phyloP scores from a whole-genome alignment of 306 rosid genomes.

The Acacia melanoxylon region DNA sequence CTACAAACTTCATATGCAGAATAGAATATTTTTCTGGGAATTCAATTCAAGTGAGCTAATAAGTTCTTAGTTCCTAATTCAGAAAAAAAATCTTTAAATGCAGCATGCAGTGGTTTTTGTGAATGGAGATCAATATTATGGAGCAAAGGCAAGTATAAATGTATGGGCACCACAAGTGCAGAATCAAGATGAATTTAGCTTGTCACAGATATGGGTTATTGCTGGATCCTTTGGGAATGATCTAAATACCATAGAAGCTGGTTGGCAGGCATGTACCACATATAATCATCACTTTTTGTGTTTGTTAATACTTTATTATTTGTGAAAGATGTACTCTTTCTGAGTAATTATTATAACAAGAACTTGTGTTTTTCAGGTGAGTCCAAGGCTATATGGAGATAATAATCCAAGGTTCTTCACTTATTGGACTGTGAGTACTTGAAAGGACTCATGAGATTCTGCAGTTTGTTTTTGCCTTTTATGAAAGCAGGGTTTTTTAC shows the following conservation, averaged over 20 bases:
- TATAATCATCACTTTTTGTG: no score
- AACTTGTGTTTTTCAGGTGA: conserved; percentile 60
- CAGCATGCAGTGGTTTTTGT: conserved; percentile 97
- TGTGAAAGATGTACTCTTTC: background rate
- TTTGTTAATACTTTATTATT: no score
- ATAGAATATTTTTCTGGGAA: background rate
- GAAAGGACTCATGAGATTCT: background rate
- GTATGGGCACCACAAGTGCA: conserved; percentile 87
- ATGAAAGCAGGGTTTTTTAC: background rate
- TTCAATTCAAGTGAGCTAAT: background rate
- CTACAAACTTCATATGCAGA: background rate
- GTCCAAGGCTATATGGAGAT: conserved; percentile 96
- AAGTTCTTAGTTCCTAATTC: background rate
- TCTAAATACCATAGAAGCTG: conserved; percentile 96
- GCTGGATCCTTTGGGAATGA: conserved; percentile 92
- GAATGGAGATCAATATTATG: conserved; percentile 92
- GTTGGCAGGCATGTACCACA: conserved; percentile 84
- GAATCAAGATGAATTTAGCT: conserved; percentile 84
- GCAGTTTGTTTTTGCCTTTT: background rate
- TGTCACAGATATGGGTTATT: conserved; percentile 95
- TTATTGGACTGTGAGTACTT: conserved; percentile 90
- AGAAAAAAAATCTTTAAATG: background rate
- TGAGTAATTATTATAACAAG: conserved; percentile 6
- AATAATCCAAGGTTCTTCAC: conserved; percentile 92
- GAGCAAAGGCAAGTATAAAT: conserved; percentile 89